Evolutionary conservation across 495 filamentous ascomycete genomes (phyloP), one percentile per base, ranked within the genome.

Genomic region (Penicillium subrubescens): DNA sequence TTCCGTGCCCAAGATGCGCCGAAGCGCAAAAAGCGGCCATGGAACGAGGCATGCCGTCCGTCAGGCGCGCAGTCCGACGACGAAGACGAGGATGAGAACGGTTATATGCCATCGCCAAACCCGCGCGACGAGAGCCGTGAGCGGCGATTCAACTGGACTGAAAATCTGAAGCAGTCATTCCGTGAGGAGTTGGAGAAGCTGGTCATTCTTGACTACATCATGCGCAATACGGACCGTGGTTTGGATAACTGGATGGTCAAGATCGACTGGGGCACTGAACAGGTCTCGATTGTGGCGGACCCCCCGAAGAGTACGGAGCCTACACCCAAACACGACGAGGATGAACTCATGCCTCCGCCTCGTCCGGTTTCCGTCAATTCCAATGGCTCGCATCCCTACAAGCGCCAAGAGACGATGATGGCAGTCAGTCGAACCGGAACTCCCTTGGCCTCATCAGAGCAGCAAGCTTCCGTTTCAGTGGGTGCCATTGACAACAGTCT

Each of bases 161-260:
- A 96, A 23, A 75, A 84, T 17, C 72, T 98, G 23, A 95, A 97
- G 71, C 92, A 97, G 76, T 88, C 90, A 0, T 98, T 99, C 77
- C 82, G 95, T 10, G 96, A 97, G 71, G 90, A 97, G 77, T 82
- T 99, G 39, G 95, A 99, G 77, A 99, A 98, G 77, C 82, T 99
- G 12, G 95, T 99, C 14, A 96, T 99, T 68, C 73, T 99, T 70
- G 95, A 99, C 77, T 99, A 99, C 68, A 96, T 99, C 56, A 99
- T 99, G 95, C 88, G 95, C 25, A 99, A 99, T 72, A 99, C 95
- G 4, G 95, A 99, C 74, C 85, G 95, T 77, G 95, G 95, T 12
- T 80, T 97, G 63, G 95, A 99, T 75, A 99, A 99, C 64, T 99
- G 95, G 95, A 99, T 99, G 95, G 92, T 99, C 68, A 94, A 90